Conservation (phyloP, 257 asterid species). For the Capsicum baccatum region DNA sequence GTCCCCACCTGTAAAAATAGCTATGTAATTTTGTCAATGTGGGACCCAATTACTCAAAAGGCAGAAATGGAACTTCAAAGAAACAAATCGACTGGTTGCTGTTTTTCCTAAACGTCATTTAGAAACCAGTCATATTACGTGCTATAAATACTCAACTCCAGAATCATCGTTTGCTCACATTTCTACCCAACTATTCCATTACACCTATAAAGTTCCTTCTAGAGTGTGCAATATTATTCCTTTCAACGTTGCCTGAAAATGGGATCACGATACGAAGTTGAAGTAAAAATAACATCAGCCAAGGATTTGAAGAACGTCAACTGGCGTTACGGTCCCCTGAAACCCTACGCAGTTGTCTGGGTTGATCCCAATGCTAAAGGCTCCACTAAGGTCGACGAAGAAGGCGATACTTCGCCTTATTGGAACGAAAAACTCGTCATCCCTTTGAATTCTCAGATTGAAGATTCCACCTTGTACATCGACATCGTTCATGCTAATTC, state of each 20-base stretch:
- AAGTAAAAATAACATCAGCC: conserved; percentile 30
- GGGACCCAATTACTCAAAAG: neutral
- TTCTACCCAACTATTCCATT: neutral
- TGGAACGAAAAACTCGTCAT: conserved; percentile 12
- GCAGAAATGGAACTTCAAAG: neutral
- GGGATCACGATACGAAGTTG: conserved; percentile 31
- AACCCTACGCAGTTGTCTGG: conserved; percentile 33
- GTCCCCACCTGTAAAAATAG: no score
- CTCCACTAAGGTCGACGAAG: conserved; percentile 25
- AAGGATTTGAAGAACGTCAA: conserved; percentile 32
- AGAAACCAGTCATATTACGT: neutral
- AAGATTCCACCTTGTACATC: conserved; percentile 20
- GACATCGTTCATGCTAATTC: conserved; percentile 23
- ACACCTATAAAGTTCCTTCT: neutral
- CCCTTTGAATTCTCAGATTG: conserved; percentile 17
- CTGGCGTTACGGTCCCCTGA: conserved; percentile 32
- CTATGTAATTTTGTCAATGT: no score
- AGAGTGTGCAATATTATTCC: neutral
- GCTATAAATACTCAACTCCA: conserved; percentile 23
- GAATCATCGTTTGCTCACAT: neutral
- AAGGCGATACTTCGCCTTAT: conserved; percentile 8
- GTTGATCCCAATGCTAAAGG: neutral
- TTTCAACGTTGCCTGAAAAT: neutral
- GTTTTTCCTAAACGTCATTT: neutral
- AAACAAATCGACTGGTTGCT: neutral